Evolutionary conservation across 2,329 filamentous ascomycete genomes (phyloP), one percentile per base, ranked within the genome.

Genomic region (Ophiognomonia clavigignenti-juglandacearum): DNA sequence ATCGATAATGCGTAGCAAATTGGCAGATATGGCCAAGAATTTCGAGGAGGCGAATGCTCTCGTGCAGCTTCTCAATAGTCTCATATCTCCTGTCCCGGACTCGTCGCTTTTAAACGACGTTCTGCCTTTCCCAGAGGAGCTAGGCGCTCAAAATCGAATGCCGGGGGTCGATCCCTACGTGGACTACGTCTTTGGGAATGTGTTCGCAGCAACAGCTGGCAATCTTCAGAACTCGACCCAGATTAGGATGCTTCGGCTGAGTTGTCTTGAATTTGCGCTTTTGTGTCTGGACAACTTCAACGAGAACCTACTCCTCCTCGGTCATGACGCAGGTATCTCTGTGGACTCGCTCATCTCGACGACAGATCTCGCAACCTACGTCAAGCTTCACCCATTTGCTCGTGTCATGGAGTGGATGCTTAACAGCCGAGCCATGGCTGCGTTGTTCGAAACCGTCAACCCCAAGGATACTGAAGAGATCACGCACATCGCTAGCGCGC

Each of bases 341-440:
- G 82, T 95, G 14, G 90, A 96, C 61, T 69, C 77, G 9, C 80
- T 86, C 14, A 88, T 95, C 54, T 77, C 77, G 35, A 77, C 88
- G 4, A 85, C 84, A 3, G 86, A 87, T 47, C 72, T 97, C 4
- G 80, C 83, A 41, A 77, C 79, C 6, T 99, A 98, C 61, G 82
- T 93, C 49, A 81, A 83, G 20, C 77, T 96, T 44, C 95, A 98
- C 67, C 92, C 95, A 0, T 98, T 97, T 60, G 83, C 88, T 3
- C 82, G 95, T 50, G 85, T 95, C 14, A 96, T 97, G 87, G 93
- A 98, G 61, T 97, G 93, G 90, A 80, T 98, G 67, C 96, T 95
- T 66, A 96, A 95, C 61, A 88, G 95, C 59, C 88, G 86, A 54
- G 88, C 96, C 19, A 81, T 95, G 58, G 80, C 79, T 54, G 80